Conservation (phyloP, 2,329 filamentous ascomycete species). For the Keithomyces neogunnii region DNA sequence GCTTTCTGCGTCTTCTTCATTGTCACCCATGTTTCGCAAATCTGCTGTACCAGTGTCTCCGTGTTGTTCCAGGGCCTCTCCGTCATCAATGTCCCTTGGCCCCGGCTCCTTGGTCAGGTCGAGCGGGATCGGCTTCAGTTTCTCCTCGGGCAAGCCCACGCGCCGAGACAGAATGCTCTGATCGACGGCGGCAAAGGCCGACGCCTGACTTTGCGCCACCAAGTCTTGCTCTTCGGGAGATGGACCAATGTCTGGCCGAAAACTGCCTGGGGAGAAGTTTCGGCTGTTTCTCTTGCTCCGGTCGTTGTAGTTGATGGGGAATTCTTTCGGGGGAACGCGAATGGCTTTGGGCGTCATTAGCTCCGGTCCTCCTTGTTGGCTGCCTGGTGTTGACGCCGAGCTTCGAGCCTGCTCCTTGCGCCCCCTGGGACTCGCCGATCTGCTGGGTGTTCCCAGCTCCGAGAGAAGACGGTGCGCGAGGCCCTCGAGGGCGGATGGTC, state of each 20-base stretch:
- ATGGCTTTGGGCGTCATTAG: slow-evolving; percentile 21
- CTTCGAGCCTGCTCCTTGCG: slow-evolving; percentile 34
- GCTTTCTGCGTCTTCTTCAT: slow-evolving; percentile 13
- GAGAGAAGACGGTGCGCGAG: slow-evolving; percentile 55
- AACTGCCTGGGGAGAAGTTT: slow-evolving; percentile 33
- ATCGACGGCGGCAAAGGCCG: slow-evolving; percentile 55
- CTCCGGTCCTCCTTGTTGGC: slow-evolving; percentile 9
- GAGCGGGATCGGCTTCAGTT: slow-evolving; percentile 39
- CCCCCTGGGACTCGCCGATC: slow-evolving; percentile 40
- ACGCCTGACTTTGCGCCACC: slow-evolving; percentile 40
- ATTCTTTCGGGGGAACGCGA: slow-evolving; percentile 34
- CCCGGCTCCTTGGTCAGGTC: slow-evolving; percentile 22
- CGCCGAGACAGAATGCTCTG: slow-evolving; percentile 50
- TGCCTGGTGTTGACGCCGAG: slow-evolving; percentile 22
- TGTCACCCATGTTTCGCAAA: slow-evolving; percentile 1
- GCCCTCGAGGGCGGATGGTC: slow-evolving; percentile 48
- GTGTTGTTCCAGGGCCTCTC: slow-evolving; percentile 11
- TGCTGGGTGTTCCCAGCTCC: slow-evolving; percentile 47
- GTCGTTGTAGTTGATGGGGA: slow-evolving; percentile 28
- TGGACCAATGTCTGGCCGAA: slow-evolving; percentile 12
- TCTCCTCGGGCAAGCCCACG: slow-evolving; percentile 37
- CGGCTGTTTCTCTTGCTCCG: slow-evolving; percentile 23
- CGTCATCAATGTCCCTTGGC: slow-evolving; percentile 12
- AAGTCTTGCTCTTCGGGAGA: slow-evolving; percentile 23
- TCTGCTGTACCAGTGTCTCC: neutral